Evolutionary conservation across 2,329 filamentous ascomycete species (phyloP).

Genomic region (Hirsutella thompsonii): DNA sequence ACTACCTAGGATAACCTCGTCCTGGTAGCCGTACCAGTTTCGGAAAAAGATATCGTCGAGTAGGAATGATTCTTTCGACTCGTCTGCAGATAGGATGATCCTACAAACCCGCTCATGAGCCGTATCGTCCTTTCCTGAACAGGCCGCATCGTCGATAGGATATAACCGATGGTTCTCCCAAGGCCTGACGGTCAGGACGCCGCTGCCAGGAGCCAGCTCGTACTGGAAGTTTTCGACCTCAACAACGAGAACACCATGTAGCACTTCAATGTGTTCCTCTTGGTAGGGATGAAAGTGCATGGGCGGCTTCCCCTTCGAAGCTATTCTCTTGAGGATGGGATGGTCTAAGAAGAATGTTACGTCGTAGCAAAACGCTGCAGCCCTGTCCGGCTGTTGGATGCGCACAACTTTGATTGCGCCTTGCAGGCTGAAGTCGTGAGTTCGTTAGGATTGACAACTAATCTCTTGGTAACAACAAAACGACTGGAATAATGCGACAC

Average conservation of each 20-base stretch:
- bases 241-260: neutral
- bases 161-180: neutral
- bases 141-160: neutral
- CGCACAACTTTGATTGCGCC: too few species aligned
- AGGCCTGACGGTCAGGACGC: neutral
- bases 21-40: neutral
- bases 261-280: neutral
- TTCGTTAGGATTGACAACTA: too few species aligned
- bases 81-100: too few species aligned
- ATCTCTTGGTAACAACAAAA: too few species aligned
- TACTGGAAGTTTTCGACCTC: neutral
- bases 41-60: neutral
- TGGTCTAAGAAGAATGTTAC: too few species aligned
- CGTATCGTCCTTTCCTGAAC: neutral
- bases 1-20: neutral
- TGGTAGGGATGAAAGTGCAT: neutral
- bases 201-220: neutral
- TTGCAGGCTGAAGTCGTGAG: too few species aligned
- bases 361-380: too few species aligned
- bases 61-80: neutral
- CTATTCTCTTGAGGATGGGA: too few species aligned
- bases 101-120: neutral
- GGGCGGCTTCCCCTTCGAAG: neutral
- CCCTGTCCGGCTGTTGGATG: too few species aligned
- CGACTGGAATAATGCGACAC: too few species aligned